Conservation (phyloP, 2,329 filamentous ascomycete species). For the Hansfordia pulvinata region DNA sequence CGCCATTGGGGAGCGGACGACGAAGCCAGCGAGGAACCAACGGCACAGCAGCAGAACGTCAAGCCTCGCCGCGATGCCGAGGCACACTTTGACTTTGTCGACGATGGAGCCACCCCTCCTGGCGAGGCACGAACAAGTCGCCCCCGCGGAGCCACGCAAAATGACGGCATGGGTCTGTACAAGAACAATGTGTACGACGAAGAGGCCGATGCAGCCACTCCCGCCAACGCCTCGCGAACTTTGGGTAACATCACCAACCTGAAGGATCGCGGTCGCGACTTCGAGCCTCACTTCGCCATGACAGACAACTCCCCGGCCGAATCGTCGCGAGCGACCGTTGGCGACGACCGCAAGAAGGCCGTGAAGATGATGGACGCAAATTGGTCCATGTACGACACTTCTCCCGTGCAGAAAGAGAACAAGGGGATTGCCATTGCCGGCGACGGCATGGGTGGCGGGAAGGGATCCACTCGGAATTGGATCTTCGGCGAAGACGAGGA, state of each 20-base stretch:
- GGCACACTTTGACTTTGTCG: conserved; percentile 71
- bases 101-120: conserved; percentile 48
- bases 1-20: conserved; percentile 71
- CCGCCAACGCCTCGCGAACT: conserved; percentile 25
- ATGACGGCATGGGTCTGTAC: conserved; percentile 61
- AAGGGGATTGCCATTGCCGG: conserved; percentile 36
- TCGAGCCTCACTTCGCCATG: conserved; percentile 66
- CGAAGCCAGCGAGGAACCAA: conserved; percentile 42
- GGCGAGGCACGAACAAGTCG: conserved; percentile 31
- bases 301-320: conserved; percentile 49
- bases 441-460: conserved; percentile 53
- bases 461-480: conserved; percentile 41
- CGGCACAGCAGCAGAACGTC: conserved; percentile 40
- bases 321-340: conserved; percentile 27
- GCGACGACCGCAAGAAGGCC: conserved; percentile 51
- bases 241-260: conserved; percentile 60
- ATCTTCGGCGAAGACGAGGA: conserved; percentile 39
- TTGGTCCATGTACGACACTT: conserved; percentile 42
- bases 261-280: conserved; percentile 61
- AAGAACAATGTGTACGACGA: conserved; percentile 60
- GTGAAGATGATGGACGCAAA: conserved; percentile 61
- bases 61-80: conserved; percentile 70
- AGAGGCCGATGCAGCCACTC: conserved; percentile 24
- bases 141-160: conserved; percentile 43
- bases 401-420: conserved; percentile 42